A percentile compares a stretch with the other conserved stretches of the same genome.
phyloP scores from a whole-genome alignment of 2,329 filamentous ascomycete species.

The Cladosporium sp. region DNA sequence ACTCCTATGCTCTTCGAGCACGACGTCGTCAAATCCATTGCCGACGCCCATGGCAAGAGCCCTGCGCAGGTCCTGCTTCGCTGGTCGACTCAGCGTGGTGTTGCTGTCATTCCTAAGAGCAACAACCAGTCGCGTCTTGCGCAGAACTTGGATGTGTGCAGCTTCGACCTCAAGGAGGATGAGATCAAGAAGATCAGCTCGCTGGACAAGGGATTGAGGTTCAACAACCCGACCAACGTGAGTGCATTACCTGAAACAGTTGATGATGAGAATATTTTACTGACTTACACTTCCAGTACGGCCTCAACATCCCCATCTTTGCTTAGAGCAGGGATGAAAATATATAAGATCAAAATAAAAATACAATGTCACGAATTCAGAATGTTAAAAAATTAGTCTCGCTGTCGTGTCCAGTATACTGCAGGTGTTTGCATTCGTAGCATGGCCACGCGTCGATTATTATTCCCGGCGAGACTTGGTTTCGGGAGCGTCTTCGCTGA shows the following conservation, averaged over 20 bases:
- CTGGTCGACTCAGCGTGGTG: constrained; percentile 78
- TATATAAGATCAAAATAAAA: background rate
- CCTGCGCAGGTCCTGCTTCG: constrained; percentile 77
- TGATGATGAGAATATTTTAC: background rate
- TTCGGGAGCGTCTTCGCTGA: no score
- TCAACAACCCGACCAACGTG: constrained; percentile 72
- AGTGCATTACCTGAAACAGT: constrained; percentile 31
- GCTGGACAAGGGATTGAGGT: constrained; percentile 64
- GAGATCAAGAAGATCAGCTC: constrained; percentile 65
- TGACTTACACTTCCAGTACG: constrained; percentile 14
- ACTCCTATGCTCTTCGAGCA: constrained; percentile 69
- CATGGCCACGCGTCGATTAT: no score
- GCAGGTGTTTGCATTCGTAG: no score
- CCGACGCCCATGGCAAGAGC: constrained; percentile 66
- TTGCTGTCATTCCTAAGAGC: constrained; percentile 80
- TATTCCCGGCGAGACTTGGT: no score
- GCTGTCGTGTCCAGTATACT: no score
- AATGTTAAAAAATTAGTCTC: background rate
- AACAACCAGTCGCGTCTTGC: constrained; percentile 54
- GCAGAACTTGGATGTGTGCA: constrained; percentile 64
- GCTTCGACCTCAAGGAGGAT: constrained; percentile 61
- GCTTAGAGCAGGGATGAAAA: constrained; percentile 11
- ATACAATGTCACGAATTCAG: background rate
- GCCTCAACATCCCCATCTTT: constrained; percentile 21
- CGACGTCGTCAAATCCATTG: constrained; percentile 59